Evolutionary conservation across 306 rosid species (phyloP).

Genomic region (Cucurbita moschata): DNA sequence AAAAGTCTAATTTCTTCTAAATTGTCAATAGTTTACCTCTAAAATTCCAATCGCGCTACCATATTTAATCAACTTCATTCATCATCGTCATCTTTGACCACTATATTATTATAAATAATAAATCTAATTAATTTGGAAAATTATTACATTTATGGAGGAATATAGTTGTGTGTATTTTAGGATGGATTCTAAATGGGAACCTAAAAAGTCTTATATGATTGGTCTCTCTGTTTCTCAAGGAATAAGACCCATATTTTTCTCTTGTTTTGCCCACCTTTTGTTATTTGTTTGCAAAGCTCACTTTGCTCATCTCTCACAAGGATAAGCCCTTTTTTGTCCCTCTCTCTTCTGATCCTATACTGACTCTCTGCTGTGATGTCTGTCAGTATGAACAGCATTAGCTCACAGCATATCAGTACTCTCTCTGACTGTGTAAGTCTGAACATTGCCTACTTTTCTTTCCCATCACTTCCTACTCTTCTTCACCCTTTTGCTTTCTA

Average conservation of each 20-base stretch:
- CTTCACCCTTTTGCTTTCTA: neutral
- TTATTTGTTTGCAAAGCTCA: slow-evolving; percentile 16
- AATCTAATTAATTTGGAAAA: neutral
- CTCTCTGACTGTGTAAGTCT: neutral
- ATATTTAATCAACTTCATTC: neutral
- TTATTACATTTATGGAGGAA: neutral
- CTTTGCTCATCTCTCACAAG: slow-evolving; percentile 10
- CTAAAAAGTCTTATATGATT: too few species aligned
- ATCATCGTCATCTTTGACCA: neutral
- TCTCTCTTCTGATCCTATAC: slow-evolving; percentile 3
- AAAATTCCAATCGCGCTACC: too few species aligned
- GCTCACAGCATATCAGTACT: neutral
- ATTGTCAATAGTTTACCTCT: too few species aligned
- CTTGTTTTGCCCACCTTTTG: slow-evolving; percentile 19
- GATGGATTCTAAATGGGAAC: neutral
- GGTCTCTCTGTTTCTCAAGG: neutral
- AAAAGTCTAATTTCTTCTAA: too few species aligned
- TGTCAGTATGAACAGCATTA: slow-evolving; percentile 3
- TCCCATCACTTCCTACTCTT: neutral
- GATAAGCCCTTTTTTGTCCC: slow-evolving; percentile 18
- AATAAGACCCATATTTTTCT: neutral
- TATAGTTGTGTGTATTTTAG: neutral
- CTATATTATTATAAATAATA: neutral
- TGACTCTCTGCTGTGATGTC: neutral
- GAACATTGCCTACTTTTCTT: neutral